A percentile compares a stretch with the other conserved stretches of the same genome.
Evolutionary conservation across 23 red algal species (phyloP).

Genomic region (Gracilaria domingensis): DNA sequence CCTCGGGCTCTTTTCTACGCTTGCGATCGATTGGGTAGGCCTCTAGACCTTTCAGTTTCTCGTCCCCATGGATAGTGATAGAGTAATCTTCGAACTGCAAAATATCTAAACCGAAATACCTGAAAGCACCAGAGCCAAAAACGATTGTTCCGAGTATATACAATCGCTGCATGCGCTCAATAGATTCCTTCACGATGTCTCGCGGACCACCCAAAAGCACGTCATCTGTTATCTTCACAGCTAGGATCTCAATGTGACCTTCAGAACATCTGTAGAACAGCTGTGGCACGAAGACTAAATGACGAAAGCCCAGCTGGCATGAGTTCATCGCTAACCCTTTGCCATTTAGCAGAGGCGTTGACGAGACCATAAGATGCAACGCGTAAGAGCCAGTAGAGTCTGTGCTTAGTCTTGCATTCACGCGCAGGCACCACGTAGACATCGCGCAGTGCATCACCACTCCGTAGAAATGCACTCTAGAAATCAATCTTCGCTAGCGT

Average conservation of each 20-base stretch:
- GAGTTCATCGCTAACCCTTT: constrained; percentile 5
- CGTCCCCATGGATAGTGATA: no score
- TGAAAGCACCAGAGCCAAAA: no score
- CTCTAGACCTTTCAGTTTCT: background rate
- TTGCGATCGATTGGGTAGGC: no score
- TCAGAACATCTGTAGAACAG: constrained; percentile 16
- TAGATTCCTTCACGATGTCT: background rate
- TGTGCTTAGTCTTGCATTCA: constrained; percentile 8
- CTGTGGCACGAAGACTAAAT: no score
- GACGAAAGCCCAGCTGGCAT: constrained; percentile 1
- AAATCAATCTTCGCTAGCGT: background rate
- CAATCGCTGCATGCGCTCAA: no score
- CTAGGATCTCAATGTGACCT: constrained; percentile 1
- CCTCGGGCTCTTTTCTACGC: no score
- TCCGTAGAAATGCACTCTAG: constrained; percentile 34
- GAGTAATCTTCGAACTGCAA: no score
- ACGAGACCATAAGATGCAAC: constrained; percentile 31
- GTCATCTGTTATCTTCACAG: constrained; percentile 34
- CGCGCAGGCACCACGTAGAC: background rate
- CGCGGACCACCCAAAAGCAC: background rate
- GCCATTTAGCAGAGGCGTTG: constrained; percentile 48
- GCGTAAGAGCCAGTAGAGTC: constrained; percentile 2
- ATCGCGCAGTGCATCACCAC: background rate
- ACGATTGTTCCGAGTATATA: no score
- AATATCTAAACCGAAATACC: no score